Evolutionary conservation across 495 filamentous ascomycete genomes (phyloP).

Genomic region (Ascodesmis nigricans): DNA sequence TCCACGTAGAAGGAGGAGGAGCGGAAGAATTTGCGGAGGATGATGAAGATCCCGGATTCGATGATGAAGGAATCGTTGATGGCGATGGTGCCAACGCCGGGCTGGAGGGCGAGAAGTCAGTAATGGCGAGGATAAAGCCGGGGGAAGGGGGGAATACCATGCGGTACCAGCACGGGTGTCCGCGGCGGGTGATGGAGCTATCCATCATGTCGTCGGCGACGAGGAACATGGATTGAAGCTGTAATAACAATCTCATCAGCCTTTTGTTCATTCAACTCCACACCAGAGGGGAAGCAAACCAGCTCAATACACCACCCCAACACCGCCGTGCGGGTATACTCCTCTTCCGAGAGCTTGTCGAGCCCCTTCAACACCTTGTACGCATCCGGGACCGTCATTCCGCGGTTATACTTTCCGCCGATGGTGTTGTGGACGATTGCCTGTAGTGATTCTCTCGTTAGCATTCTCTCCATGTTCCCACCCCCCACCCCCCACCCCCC

Average conservation of each 20-base stretch:
- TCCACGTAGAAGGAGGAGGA: conserved; percentile 68
- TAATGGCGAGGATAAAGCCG: too few relatives aligned
- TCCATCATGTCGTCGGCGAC: conserved; percentile 99
- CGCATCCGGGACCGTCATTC: conserved; percentile 92
- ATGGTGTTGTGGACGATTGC: conserved; percentile 61
- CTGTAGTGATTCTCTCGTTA: conserved; percentile 25
- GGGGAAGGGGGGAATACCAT: conserved; percentile 8
- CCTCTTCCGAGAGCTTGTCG: conserved; percentile 42
- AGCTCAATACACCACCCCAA: conserved; percentile 95
- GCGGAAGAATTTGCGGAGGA: conserved; percentile 84
- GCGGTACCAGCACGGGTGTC: conserved; percentile 84
- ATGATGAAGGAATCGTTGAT: conserved; percentile 98
- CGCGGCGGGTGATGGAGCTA: conserved; percentile 71
- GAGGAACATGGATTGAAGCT: conserved; percentile 91
- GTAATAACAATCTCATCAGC: too few relatives aligned
- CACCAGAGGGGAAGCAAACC: conserved; percentile 3
- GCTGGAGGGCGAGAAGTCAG: too few relatives aligned
- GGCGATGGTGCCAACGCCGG: conserved; percentile 73
- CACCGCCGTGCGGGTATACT: conserved; percentile 64
- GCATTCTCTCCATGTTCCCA: background rate
- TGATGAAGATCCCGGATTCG: conserved; percentile 67
- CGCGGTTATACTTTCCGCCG: conserved; percentile 95
- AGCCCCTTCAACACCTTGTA: conserved; percentile 52
- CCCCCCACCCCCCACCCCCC: background rate
- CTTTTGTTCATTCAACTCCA: conserved; percentile 6